These are phyloP conservation scores for Cystofilobasidium bisporidii DNA, from an alignment of 768 basidiomycete species.

Conservation along the genomic window DNA sequence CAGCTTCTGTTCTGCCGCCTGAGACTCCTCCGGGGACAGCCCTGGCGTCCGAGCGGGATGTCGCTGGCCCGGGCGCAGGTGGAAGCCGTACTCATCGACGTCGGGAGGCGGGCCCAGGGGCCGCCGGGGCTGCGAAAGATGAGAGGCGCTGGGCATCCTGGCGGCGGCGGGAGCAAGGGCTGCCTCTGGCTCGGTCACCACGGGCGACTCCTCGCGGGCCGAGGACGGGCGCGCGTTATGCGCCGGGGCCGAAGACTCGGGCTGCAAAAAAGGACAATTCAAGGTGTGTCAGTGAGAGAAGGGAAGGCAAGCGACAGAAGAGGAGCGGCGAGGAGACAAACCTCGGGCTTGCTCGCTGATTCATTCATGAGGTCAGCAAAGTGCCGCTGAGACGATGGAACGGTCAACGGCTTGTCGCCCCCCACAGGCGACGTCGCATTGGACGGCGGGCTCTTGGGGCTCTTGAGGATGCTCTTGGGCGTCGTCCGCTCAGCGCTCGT, in stretches of 20 bases:
- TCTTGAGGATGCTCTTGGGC: constrained; percentile 6
- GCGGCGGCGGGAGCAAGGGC: not conserved
- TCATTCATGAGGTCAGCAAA: too few relatives aligned
- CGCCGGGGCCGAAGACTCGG: too few relatives aligned
- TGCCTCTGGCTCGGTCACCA: too few relatives aligned
- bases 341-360: too few relatives aligned
- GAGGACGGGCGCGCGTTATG: too few relatives aligned
- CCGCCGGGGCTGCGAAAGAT: not conserved
- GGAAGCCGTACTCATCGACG: constrained; percentile 17
- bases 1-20: constrained; percentile 28
- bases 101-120: not conserved
- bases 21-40: not conserved
- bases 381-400: too few relatives aligned
- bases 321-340: too few relatives aligned
- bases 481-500: too few relatives aligned
- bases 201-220: too few relatives aligned
- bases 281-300: too few relatives aligned
- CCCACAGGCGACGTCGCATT: not conserved
- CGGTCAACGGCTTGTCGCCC: not conserved
- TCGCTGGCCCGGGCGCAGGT: constrained; percentile 5
- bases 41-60: not conserved
- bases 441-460: not conserved
- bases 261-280: not conserved
- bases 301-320: too few relatives aligned
- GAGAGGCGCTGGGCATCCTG: not conserved